Conservation (phyloP, 768 basidiomycete genomes). For the Fomitopsis serialis region DNA sequence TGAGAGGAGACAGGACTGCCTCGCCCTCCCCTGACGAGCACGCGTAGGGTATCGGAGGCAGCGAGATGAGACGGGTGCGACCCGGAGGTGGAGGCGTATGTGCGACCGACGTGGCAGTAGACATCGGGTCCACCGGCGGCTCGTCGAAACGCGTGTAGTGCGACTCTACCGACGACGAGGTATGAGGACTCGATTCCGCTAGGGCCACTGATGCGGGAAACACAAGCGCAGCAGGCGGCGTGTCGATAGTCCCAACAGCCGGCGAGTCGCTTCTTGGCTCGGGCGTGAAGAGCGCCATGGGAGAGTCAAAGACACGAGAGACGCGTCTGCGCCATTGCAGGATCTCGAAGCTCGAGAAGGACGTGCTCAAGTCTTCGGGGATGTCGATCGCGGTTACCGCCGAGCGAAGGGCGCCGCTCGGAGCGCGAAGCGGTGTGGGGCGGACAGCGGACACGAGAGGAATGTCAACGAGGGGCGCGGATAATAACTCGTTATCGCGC, state of each 20-base stretch:
- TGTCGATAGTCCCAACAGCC: not conserved
- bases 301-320: not conserved
- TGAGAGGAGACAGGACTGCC: constrained; percentile 1
- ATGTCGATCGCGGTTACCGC: constrained; percentile 7
- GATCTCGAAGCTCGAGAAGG: constrained; percentile 2
- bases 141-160: not conserved
- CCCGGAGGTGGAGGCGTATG: constrained; percentile 7
- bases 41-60: constrained; percentile 8
- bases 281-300: not conserved
- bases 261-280: not conserved
- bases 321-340: constrained; percentile 6
- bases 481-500: not conserved
- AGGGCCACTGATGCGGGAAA: not conserved
- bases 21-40: not conserved
- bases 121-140: not conserved
- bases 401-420: not conserved
- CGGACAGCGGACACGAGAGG: not conserved
- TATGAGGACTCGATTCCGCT: not conserved
- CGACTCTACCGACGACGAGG: not conserved
- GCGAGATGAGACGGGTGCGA: constrained; percentile 7
- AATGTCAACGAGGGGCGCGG: constrained; percentile 1
- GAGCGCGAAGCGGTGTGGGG: constrained; percentile 1
- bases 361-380: constrained; percentile 1
- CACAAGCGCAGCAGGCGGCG: not conserved
- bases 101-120: constrained; percentile 1